Evolutionary conservation across 2,329 filamentous ascomycete species (phyloP).

Genomic region (Pezicula carpinea): DNA sequence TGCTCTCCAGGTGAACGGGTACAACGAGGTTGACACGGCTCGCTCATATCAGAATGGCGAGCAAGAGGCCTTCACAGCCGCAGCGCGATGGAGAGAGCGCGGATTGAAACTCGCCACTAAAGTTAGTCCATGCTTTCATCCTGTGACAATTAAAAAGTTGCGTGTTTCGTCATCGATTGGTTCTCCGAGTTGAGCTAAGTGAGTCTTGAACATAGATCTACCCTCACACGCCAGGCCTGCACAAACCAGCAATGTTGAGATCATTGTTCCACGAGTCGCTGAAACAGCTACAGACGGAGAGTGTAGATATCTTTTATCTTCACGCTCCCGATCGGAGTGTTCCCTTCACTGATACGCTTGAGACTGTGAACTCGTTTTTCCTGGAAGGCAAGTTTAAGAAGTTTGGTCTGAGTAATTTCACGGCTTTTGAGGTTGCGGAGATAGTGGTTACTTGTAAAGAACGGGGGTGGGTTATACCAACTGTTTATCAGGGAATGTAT

Average conservation of each 20-base stretch:
- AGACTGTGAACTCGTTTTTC: slow-evolving; percentile 40
- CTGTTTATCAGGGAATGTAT: slow-evolving; percentile 26
- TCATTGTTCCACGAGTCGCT: slow-evolving; percentile 32
- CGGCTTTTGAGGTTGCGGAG: slow-evolving; percentile 39
- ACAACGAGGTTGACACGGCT: slow-evolving; percentile 79
- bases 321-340: slow-evolving; percentile 44
- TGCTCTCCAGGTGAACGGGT: slow-evolving; percentile 68
- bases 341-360: slow-evolving; percentile 41
- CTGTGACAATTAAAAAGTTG: too few species aligned
- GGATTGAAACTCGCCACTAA: slow-evolving; percentile 75
- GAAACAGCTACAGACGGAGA: slow-evolving; percentile 32
- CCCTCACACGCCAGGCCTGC: slow-evolving; percentile 41
- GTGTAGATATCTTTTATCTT: slow-evolving; percentile 45
- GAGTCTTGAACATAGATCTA: slow-evolving; percentile 47
- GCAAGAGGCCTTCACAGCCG: slow-evolving; percentile 71
- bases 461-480: slow-evolving; percentile 24
- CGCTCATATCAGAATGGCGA: slow-evolving; percentile 63
- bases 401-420: slow-evolving; percentile 42
- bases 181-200: too few species aligned
- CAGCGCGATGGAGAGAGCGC: slow-evolving; percentile 71
- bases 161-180: too few species aligned
- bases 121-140: slow-evolving; percentile 14
- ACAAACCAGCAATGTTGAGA: slow-evolving; percentile 29
- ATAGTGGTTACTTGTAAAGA: slow-evolving; percentile 20
- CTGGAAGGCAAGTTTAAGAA: slow-evolving; percentile 39